Evolutionary conservation across 345 rosid genomes (phyloP).

Genomic region (Camelina laxa): DNA sequence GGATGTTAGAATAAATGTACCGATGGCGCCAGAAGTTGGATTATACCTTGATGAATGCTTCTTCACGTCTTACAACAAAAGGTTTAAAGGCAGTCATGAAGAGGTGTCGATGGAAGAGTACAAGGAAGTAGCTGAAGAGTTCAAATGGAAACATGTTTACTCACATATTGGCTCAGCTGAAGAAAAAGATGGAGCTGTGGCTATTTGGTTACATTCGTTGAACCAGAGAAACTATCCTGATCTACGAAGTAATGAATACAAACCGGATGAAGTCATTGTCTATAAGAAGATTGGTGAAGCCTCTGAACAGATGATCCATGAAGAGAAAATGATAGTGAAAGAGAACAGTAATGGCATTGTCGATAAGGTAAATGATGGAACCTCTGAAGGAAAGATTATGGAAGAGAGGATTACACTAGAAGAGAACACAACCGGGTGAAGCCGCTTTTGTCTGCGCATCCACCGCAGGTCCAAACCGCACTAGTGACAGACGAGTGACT

Average conservation of each 20-base stretch:
- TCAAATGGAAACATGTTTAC: constrained; percentile 83
- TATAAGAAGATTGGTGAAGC: constrained; percentile 36
- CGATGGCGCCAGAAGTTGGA: constrained; percentile 98
- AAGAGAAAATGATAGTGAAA: constrained; percentile 29
- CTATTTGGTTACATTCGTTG: constrained; percentile 92
- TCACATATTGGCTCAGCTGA: constrained; percentile 82
- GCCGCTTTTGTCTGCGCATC: not conserved
- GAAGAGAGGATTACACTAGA: not conserved
- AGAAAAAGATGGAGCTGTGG: constrained; percentile 81
- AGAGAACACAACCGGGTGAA: constrained; percentile 24
- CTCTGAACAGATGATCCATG: constrained; percentile 28
- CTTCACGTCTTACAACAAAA: constrained; percentile 77
- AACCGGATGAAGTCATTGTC: constrained; percentile 39
- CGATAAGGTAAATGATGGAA: constrained; percentile 29
- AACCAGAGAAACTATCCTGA: constrained; percentile 86
- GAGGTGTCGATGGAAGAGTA: constrained; percentile 83
- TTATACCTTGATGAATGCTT: constrained; percentile 93
- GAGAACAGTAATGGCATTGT: constrained; percentile 15
- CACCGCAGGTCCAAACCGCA: not conserved
- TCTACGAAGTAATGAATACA: constrained; percentile 42
- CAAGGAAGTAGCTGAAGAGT: constrained; percentile 70
- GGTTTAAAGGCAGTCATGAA: constrained; percentile 84
- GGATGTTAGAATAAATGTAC: constrained; percentile 72
- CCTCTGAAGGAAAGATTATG: constrained; percentile 18
- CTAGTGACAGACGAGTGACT: constrained; percentile 2